Evolutionary conservation across 2,329 filamentous ascomycete genomes (phyloP).

Genomic region (Diaporthe aspalathi): DNA sequence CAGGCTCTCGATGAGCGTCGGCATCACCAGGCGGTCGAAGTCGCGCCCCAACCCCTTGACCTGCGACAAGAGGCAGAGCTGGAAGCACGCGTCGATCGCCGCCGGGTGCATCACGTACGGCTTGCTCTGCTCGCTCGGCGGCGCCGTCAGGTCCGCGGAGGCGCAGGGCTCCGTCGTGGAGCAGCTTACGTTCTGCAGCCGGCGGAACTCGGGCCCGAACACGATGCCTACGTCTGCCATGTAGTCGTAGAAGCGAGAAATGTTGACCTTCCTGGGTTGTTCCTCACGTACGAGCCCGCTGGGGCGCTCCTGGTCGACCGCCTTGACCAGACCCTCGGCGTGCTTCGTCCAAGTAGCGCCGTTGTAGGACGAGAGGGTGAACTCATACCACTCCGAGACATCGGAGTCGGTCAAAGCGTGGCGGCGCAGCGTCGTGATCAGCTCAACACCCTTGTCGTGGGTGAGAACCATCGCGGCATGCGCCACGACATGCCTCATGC

Average conservation of each 20-base stretch:
- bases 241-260: constrained; percentile 7
- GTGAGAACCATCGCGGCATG: constrained; percentile 48
- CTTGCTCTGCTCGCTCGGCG: background rate
- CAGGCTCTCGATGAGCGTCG: constrained; percentile 2
- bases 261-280: background rate
- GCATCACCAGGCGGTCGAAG: background rate
- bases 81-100: constrained; percentile 3
- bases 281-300: background rate
- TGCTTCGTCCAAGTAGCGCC: background rate
- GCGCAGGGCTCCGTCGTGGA: background rate
- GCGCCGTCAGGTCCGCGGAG: background rate
- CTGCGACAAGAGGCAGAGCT: background rate
- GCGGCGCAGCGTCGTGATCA: background rate
- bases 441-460: background rate
- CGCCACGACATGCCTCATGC: constrained; percentile 47
- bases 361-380: background rate
- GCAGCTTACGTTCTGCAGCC: background rate
- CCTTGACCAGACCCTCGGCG: background rate
- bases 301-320: background rate
- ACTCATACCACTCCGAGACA: background rate
- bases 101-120: background rate
- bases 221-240: constrained; percentile 3
- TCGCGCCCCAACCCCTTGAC: background rate
- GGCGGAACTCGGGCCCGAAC: background rate
- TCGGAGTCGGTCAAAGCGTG: background rate